These are phyloP conservation scores for Salinomyces thailandicus DNA, from an alignment of 2,329 filamentous ascomycete species.

Conservation along the genomic window DNA sequence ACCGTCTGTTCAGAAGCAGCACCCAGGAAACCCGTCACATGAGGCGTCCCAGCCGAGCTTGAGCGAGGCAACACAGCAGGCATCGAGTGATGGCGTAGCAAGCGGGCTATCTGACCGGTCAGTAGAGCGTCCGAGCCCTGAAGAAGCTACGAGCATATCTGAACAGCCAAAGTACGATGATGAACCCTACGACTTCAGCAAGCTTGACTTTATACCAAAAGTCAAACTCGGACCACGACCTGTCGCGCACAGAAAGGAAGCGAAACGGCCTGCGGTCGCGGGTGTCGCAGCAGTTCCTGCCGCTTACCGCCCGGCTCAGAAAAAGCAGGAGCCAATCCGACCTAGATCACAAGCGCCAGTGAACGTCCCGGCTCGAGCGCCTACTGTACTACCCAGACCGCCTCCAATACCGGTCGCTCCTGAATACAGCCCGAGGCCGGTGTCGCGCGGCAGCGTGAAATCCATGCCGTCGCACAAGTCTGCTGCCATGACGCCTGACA, in stretches of 20 bases:
- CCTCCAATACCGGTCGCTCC: conserved; percentile 28
- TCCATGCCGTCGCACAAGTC: conserved; percentile 34
- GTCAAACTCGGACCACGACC: conserved; percentile 83
- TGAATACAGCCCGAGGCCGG: conserved; percentile 24
- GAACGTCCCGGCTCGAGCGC: not conserved
- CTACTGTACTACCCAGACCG: conserved; percentile 12
- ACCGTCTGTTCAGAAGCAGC: not conserved
- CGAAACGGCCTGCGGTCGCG: conserved; percentile 44
- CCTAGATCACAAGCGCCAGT: conserved; percentile 26
- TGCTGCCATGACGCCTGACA: conserved; percentile 65
- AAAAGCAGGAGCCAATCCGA: conserved; percentile 23
- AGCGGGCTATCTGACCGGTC: conserved; percentile 4
- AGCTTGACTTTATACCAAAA: conserved; percentile 57
- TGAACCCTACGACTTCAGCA: conserved; percentile 35
- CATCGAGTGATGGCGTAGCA: not conserved
- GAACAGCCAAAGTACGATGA: conserved; percentile 26
- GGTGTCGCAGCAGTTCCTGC: conserved; percentile 37
- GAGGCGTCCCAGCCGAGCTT: not conserved
- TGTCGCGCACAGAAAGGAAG: conserved; percentile 36
- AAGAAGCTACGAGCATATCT: conserved; percentile 5
- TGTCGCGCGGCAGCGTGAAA: conserved; percentile 28
- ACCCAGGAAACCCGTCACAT: not conserved
- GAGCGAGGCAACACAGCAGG: not conserved
- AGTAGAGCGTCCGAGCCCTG: conserved; percentile 3
- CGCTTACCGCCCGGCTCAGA: conserved; percentile 15